Base-by-base conservation (phyloP, 2,329 filamentous ascomycete species). In the Ophiocordyceps polyrhachis-furcata region DNA sequence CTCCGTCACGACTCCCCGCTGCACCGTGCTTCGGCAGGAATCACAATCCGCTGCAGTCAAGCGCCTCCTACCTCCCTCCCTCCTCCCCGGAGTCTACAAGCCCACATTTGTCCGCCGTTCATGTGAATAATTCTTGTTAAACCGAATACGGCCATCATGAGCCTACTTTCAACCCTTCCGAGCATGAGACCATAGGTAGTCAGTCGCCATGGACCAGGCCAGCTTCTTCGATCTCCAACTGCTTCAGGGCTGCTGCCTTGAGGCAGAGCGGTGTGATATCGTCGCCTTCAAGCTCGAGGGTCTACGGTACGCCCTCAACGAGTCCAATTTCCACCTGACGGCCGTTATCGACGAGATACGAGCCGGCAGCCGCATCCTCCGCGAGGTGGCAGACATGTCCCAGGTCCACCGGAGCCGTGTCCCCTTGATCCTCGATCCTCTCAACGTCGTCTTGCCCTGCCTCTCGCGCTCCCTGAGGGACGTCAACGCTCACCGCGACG, bases 361-460 rank as follows among this genome's bases (percentile, higher is more conserved):
- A 21, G 53, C 50, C 5, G 64, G 67, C 5, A 62, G 63, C 45
- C 58, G 62, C 32, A 56, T 69, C 15, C 67, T 79, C 9, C 67
- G 71, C 38, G 68, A 74, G 44, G 59, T 79, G 15, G 69, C 69
- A 41, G 71, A 77, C 48, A 62, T 68, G 35, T 70, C 71, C 21
- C 69, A 71, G 43, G 57, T 73, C 23, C 67, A 77, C 52, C 57
- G 64, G 44, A 55, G 61, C 21, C 67, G 72, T 17, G 61, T 76
- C 7, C 65, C 67, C 0, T 57, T 71, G 15, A 63, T 77, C 23
- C 55, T 72, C 31, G 67, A 74, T 52, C 69, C 77, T 52, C 65
- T 79, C 42, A 67, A 72, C 46, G 62, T 76, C 46, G 51, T 77
- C 15, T 60, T 79, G 2, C 74, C 74, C 0, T 75, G 73, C 46